phyloP scores from a whole-genome alignment of 2,329 filamentous ascomycete species.

The Corynespora cassiicola region DNA sequence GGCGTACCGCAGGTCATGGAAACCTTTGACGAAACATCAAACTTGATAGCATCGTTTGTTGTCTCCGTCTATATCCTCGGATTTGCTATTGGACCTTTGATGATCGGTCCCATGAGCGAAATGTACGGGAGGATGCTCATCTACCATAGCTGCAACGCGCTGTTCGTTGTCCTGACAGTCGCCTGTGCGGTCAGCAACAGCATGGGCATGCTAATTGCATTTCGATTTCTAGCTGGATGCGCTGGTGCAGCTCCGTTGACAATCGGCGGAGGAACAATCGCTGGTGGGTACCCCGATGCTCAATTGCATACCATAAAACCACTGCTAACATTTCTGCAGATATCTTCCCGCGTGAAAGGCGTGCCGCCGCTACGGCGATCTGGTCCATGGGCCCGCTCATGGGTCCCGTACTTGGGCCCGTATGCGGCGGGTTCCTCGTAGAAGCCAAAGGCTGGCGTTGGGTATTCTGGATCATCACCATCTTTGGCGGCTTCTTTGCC shows the following conservation, averaged over 20 bases:
- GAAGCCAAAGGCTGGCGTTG: slow-evolving; percentile 42
- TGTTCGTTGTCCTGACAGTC: slow-evolving; percentile 60
- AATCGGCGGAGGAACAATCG: slow-evolving; percentile 42
- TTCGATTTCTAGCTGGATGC: slow-evolving; percentile 44
- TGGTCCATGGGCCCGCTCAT: slow-evolving; percentile 46
- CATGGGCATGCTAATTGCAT: slow-evolving; percentile 46
- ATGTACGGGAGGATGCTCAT: slow-evolving; percentile 39
- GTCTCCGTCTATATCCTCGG: slow-evolving; percentile 48
- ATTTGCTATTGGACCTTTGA: slow-evolving; percentile 45
- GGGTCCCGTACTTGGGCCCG: slow-evolving; percentile 44
- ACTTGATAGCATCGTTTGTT: slow-evolving; percentile 42
- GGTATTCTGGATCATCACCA: slow-evolving; percentile 43
- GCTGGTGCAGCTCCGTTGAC: slow-evolving; percentile 42
- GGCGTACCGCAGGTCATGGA: slow-evolving; percentile 61
- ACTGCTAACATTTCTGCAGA: no score
- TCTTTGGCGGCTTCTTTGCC: slow-evolving; percentile 43
- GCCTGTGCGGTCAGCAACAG: slow-evolving; percentile 43
- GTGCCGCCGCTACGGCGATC: slow-evolving; percentile 45
- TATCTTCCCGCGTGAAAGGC: slow-evolving; percentile 39
- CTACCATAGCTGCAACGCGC: slow-evolving; percentile 51
- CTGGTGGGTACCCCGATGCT: no score
- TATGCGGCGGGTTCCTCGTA: slow-evolving; percentile 42
- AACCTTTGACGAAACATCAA: slow-evolving; percentile 37
- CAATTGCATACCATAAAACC: no score
- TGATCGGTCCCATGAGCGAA: slow-evolving; percentile 46